Conservation (phyloP, 371 early-diverging fungal genomes). For the Vavraia culicis region DNA sequence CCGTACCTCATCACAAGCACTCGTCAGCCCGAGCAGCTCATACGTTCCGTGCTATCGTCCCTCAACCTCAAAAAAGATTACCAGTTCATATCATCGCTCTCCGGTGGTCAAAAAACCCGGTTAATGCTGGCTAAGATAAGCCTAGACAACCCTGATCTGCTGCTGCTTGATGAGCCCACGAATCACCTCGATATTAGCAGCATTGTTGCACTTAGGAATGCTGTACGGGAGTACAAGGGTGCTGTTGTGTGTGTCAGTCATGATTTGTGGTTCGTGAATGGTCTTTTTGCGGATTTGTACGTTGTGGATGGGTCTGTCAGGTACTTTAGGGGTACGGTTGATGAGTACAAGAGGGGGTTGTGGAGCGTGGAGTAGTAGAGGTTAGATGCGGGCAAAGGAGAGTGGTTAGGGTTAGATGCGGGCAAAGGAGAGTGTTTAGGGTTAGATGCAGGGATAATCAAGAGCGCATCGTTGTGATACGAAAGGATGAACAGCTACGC, state of each 20-base stretch:
- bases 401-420: too few relatives aligned
- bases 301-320: conserved; percentile 48
- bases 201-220: conserved; percentile 79
- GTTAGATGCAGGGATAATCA: too few relatives aligned
- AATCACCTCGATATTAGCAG: conserved; percentile 72
- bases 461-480: too few relatives aligned
- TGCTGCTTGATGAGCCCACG: conserved; percentile 90
- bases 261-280: conserved; percentile 69
- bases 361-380: neutral
- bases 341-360: conserved; percentile 21
- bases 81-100: conserved; percentile 48
- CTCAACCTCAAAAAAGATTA: conserved; percentile 41
- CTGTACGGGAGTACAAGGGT: conserved; percentile 70
- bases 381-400: too few relatives aligned
- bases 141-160: conserved; percentile 61
- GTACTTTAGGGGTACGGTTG: conserved; percentile 13
- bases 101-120: conserved; percentile 80
- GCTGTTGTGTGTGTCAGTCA: conserved; percentile 90
- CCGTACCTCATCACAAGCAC: too few relatives aligned
- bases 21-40: too few relatives aligned
- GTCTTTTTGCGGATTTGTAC: conserved; percentile 71
- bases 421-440: too few relatives aligned
- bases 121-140: conserved; percentile 80
- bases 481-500: too few relatives aligned
- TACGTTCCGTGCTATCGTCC: too few relatives aligned